Evolutionary conservation across 2,329 filamentous ascomycete species (phyloP), one percentile per base, ranked within the genome.

Genomic region (Ophiostoma novo-ulmi): DNA sequence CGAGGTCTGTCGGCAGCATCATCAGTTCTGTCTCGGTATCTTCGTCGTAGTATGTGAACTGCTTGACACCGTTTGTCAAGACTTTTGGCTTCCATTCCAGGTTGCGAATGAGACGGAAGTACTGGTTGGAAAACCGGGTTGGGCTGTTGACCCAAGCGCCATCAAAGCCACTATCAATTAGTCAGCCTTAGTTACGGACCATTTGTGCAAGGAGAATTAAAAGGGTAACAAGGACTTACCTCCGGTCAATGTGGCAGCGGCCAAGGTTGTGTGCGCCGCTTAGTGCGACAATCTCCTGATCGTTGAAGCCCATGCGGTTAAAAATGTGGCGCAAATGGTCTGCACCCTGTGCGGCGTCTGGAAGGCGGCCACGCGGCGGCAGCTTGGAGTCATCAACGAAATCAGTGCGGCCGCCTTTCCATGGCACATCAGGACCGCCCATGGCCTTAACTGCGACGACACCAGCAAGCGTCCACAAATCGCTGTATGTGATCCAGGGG

Each of bases 1-100:
- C 91, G 82, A 96, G 88, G 78, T 98, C 94, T 74, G 93, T 91
- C 69, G 95, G 95, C 80, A 98, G 84, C 94, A 98, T 98, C 95
- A 98, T 98, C 76, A 98, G 83, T 87, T 97, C 93, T 77, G 89
- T 92, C 78, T 84, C 87, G 83, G 91, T 91, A 82, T 98, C 94
- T 82, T 97, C 89, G 79, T 90, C 66, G 26, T 68, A 68, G 44
- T 68, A 68, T 13, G 66, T 55, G 13, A 68, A 94, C 86, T 96
- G 94, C 82, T 89, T 88, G 75, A 93, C 93, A 35, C 94, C 94
- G 76, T 93, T 87, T 44, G 97, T 78, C 67, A 98, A 85, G n/a
- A 97, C 87, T 75, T 88, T 90, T 11, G 22, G 26, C 14, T n/a
- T 52, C 66, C 66, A 68, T 11, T 36, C 44, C 5, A 68, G 66